Base-by-base conservation (phyloP, 345 rosid genomes). In the Brassica rapa region DNA sequence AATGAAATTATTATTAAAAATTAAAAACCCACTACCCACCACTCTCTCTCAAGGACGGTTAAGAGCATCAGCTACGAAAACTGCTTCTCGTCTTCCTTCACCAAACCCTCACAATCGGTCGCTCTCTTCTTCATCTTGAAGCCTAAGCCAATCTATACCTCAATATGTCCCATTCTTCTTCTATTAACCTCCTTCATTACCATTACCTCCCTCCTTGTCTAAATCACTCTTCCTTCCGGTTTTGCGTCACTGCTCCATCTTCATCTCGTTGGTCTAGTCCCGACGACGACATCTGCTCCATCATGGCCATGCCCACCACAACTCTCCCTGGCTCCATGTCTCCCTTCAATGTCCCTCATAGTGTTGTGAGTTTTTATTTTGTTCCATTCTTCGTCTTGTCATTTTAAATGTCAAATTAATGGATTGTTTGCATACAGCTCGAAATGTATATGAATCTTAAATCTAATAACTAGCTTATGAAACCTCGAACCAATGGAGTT, bases 81-180 rank as follows among this genome's bases (percentile, higher is more conserved):
- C 90, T 81, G 83, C 84, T 55, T 82, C 78, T 75, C 89, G 82
- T 87, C 93, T 84, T 83, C 84, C 66, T 49, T 65, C 86, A 64
- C 79, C 83, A 73, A 77, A 76, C 86, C 21, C 66, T 72, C 69
- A 66, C 70, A 6, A 62, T 29, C 65, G 30, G 62, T 80, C 66
- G 23, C 74, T 72, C 62, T 83, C 80, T 81, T 77, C 91, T 87
- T 88, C 76, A 37, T 56, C 76, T 68, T 80, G 37, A 88, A 85
- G 92, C 80, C 68, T 60, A 81, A 75, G 76, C 55, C 66, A 65
- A 53, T 32, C 51, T 19, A 12, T 43, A 56, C 12, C 23, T 61
- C 19, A 65, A 51, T 43, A 76, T 81, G 80, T 71, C 83, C 24
- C 73, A 57, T 75, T 75, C 81, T 74, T 79, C 82, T 79, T 79